Evolutionary conservation across 148 eudicot species (phyloP).

Genomic region (Vaccinium myrtillus): DNA sequence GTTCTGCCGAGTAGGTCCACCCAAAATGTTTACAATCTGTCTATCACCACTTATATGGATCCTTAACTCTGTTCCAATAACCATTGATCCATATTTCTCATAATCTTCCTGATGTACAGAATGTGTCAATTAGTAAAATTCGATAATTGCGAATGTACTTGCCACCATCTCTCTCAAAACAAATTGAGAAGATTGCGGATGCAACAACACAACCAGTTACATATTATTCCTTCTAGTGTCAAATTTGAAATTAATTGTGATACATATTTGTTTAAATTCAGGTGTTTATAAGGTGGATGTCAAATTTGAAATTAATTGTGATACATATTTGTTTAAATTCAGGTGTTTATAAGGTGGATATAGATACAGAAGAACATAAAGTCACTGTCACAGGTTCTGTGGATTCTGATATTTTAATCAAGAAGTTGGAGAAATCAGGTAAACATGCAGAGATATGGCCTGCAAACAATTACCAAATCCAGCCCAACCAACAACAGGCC

Average conservation of each 20-base stretch:
- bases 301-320: background rate
- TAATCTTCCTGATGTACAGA: background rate
- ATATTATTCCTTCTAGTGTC: background rate
- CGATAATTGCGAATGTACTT: too few relatives aligned
- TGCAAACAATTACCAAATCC: constrained; percentile 20
- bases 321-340: background rate
- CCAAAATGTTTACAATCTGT: too few relatives aligned
- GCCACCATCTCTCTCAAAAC: too few relatives aligned
- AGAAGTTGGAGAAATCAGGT: constrained; percentile 58
- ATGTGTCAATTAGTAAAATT: background rate
- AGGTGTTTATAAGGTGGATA: constrained; percentile 60
- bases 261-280: constrained; percentile 2
- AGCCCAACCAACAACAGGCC: constrained; percentile 13
- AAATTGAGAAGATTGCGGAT: background rate
- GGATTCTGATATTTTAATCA: constrained; percentile 53
- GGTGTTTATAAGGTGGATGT: too few relatives aligned
- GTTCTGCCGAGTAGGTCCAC: too few relatives aligned
- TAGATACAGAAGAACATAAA: constrained; percentile 53
- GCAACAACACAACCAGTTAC: background rate
- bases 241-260: background rate
- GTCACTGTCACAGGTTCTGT: constrained; percentile 51
- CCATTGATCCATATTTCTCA: background rate
- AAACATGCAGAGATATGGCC: constrained; percentile 75
- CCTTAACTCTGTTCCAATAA: background rate
- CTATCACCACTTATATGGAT: background rate